Conservation (phyloP, 192 early-diverging fungal genomes). For the Cladochytrium replicatum region DNA sequence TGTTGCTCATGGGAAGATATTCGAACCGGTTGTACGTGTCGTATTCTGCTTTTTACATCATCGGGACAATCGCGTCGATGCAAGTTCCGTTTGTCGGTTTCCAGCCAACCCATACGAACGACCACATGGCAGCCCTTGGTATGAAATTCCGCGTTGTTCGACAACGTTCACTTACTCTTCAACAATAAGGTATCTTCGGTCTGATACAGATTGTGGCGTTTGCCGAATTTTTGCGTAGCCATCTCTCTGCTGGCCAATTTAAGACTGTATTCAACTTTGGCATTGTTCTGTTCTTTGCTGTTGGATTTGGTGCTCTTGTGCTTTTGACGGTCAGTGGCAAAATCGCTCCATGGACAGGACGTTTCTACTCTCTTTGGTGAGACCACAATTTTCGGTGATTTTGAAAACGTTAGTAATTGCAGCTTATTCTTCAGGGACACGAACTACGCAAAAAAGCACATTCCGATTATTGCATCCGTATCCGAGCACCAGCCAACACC, state of each 20-base stretch:
- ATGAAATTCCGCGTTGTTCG: conserved; percentile 5
- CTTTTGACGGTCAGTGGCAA: conserved; percentile 68
- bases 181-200: conserved; percentile 75
- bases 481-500: conserved; percentile 99
- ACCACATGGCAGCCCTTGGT: conserved; percentile 99
- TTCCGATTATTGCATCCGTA: conserved; percentile 99
- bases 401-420: neutral
- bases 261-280: conserved; percentile 62
- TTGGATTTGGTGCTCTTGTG: conserved; percentile 56
- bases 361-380: conserved; percentile 96
- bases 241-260: conserved; percentile 79
- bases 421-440: conserved; percentile 52
- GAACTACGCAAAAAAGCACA: conserved; percentile 98
- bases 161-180: neutral
- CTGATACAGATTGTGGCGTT: conserved; percentile 92
- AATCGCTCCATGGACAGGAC: conserved; percentile 97
- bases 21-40: conserved; percentile 88
- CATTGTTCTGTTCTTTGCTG: conserved; percentile 41
- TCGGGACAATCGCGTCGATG: conserved; percentile 96
- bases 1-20: conserved; percentile 94
- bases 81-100: conserved; percentile 99
- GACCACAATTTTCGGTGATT: neutral
- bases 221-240: conserved; percentile 68
- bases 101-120: conserved; percentile 90
- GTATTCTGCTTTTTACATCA: conserved; percentile 96